These are phyloP conservation scores for Aspergillus chevalieri DNA, from an alignment of 2,329 filamentous ascomycete genomes.

Conservation along the genomic window DNA sequence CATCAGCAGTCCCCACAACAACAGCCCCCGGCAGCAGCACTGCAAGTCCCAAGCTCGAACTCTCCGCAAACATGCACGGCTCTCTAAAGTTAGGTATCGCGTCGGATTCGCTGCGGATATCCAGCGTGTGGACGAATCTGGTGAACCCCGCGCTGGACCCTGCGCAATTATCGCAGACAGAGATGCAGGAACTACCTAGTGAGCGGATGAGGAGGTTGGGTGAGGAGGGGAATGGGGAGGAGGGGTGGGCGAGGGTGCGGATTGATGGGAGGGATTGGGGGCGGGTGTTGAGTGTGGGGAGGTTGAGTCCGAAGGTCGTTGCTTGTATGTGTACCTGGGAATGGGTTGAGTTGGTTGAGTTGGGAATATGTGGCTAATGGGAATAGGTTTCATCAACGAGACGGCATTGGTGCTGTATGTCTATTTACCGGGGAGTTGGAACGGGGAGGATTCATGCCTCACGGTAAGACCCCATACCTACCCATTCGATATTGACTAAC, in stretches of 20 bases:
- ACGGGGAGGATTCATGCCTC: constrained; percentile 41
- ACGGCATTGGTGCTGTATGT: constrained; percentile 43
- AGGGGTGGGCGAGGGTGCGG: constrained; percentile 80
- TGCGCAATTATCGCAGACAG: constrained; percentile 56
- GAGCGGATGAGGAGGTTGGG: constrained; percentile 64
- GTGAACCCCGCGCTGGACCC: constrained; percentile 85
- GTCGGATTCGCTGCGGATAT: constrained; percentile 79
- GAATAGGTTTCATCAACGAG: constrained; percentile 39
- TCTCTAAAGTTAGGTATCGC: constrained; percentile 70
- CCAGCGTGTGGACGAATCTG: constrained; percentile 77
- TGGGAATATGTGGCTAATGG: constrained; percentile 1
- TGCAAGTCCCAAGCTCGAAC: constrained; percentile 61
- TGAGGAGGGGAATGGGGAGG: constrained; percentile 70
- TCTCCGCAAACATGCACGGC: constrained; percentile 93
- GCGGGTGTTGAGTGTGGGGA: constrained; percentile 82
- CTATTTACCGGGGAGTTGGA: constrained; percentile 37
- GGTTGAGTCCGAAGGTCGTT: constrained; percentile 84
- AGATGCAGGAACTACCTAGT: constrained; percentile 71
- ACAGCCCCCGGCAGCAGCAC: background rate
- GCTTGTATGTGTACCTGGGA: constrained; percentile 54
- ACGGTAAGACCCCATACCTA: constrained; percentile 30
- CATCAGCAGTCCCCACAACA: constrained; percentile 14
- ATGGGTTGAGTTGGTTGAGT: constrained; percentile 16
- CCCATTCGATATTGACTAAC: background rate
- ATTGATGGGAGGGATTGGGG: constrained; percentile 96